phyloP scores from a whole-genome alignment of 1,284 basidiomycete genomes.

The Trichosporon sp. region DNA sequence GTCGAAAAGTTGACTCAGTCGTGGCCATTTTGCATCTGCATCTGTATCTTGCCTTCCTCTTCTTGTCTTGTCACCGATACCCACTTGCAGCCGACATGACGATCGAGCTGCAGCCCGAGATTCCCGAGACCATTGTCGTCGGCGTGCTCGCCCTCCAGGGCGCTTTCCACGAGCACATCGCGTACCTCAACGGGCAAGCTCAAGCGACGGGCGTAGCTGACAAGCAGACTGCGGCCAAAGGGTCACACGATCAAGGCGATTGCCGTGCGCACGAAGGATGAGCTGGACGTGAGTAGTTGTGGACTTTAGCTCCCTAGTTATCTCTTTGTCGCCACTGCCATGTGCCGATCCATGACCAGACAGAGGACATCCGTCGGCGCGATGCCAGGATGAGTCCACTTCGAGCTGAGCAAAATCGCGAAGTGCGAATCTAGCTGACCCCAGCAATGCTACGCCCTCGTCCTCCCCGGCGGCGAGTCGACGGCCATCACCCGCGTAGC shows the following conservation, averaged over 20 bases:
- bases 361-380: too few species aligned
- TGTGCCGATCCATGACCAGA: too few species aligned
- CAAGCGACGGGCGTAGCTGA: neutral
- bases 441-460: conserved; percentile 67
- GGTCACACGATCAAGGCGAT: conserved; percentile 31
- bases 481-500: conserved; percentile 82
- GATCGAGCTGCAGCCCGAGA: neutral
- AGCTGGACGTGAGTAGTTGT: conserved; percentile 54
- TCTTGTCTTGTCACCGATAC: neutral
- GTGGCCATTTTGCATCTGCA: neutral
- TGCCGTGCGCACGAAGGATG: conserved; percentile 68
- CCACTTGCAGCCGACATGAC: conserved; percentile 1
- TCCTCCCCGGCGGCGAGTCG: conserved; percentile 89
- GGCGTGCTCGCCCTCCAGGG: conserved; percentile 69
- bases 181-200: conserved; percentile 39
- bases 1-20: neutral
- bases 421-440: neutral
- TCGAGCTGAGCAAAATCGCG: too few species aligned
- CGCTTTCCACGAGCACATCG: conserved; percentile 79
- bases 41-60: neutral
- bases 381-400: too few species aligned
- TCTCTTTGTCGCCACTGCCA: too few species aligned
- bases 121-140: conserved; percentile 8
- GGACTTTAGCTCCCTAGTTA: too few species aligned
- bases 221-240: conserved; percentile 22